Evolutionary conservation across 352 stramenopile genomes (phyloP).

Genomic region (Globisporangium abappressorium): DNA sequence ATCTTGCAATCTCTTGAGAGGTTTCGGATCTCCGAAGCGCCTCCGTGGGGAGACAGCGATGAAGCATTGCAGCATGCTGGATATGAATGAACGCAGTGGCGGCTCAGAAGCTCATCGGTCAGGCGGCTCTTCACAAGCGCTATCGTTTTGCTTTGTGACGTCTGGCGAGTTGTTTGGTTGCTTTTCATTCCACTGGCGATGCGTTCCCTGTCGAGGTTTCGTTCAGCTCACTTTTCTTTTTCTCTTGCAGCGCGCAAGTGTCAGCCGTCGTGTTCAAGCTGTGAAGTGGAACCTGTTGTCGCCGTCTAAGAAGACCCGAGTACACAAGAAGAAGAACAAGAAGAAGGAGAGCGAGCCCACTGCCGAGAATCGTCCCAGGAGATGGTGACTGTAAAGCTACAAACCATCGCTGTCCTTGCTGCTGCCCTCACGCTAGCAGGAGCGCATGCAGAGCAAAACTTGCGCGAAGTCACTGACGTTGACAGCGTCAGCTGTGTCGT

Average conservation of each 20-base stretch:
- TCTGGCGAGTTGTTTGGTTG: too few species aligned
- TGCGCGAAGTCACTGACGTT: neutral
- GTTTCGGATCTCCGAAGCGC: too few species aligned
- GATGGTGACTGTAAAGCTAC: neutral
- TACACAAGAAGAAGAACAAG: neutral
- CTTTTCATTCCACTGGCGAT: too few species aligned
- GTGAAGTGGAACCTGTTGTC: neutral
- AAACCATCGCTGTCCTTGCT: neutral
- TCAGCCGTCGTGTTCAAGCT: neutral
- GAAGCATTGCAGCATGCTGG: too few species aligned
- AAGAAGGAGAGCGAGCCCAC: neutral
- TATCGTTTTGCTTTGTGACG: too few species aligned
- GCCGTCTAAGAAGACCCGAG: neutral
- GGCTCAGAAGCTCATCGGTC: too few species aligned
- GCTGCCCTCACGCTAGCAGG: neutral
- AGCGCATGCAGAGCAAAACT: neutral
- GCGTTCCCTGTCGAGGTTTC: neutral
- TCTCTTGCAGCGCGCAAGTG: neutral
- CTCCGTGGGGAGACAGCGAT: too few species aligned
- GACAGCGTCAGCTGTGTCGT: conserved; percentile 3
- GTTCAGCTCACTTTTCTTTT: conserved; percentile 2
- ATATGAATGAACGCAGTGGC: too few species aligned
- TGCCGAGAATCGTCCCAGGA: neutral
- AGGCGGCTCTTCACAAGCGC: too few species aligned
- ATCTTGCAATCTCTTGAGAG: too few species aligned